These are phyloP conservation scores for Lavandula angustifolia DNA, from an alignment of 257 asterid species.

Conservation along the genomic window DNA sequence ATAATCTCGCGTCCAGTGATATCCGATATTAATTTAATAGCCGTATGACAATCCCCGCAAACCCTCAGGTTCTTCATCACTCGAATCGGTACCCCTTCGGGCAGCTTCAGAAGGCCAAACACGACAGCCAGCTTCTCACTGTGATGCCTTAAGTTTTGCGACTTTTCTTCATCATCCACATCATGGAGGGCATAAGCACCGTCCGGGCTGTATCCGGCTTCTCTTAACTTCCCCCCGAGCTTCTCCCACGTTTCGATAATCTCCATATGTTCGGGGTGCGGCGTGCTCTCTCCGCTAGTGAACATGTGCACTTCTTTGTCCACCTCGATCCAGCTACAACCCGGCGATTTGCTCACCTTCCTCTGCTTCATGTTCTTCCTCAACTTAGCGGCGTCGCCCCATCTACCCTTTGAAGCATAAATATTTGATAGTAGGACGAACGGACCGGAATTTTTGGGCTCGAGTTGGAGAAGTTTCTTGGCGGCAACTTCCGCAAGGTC, in stretches of 20 bases:
- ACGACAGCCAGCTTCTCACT: constrained; percentile 77
- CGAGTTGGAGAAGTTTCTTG: constrained; percentile 57
- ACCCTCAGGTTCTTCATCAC: constrained; percentile 72
- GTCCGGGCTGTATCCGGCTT: constrained; percentile 65
- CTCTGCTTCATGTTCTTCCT: constrained; percentile 57
- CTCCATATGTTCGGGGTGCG: constrained; percentile 50
- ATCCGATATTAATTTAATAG: constrained; percentile 53
- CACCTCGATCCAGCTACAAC: constrained; percentile 85
- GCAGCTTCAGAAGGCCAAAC: constrained; percentile 64
- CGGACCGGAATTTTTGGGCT: constrained; percentile 67
- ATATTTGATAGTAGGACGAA: constrained; percentile 68
- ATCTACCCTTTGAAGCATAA: constrained; percentile 63
- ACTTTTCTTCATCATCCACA: constrained; percentile 71
- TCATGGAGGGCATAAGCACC: constrained; percentile 56
- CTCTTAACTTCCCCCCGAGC: constrained; percentile 50
- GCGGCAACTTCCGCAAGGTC: constrained; percentile 77
- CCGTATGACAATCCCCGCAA: constrained; percentile 74
- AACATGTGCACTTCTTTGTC: constrained; percentile 70
- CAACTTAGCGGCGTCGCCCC: constrained; percentile 60
- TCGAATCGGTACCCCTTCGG: constrained; percentile 56
- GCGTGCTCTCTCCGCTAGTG: constrained; percentile 51
- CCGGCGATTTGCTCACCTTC: constrained; percentile 64
- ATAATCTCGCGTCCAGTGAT: constrained; percentile 56
- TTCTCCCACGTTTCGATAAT: constrained; percentile 56
- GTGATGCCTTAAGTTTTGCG: constrained; percentile 51